Evolutionary conservation across 805 yeast species (phyloP), one percentile per base, ranked within the genome.

Genomic region (Wickerhamiella cacticola): DNA sequence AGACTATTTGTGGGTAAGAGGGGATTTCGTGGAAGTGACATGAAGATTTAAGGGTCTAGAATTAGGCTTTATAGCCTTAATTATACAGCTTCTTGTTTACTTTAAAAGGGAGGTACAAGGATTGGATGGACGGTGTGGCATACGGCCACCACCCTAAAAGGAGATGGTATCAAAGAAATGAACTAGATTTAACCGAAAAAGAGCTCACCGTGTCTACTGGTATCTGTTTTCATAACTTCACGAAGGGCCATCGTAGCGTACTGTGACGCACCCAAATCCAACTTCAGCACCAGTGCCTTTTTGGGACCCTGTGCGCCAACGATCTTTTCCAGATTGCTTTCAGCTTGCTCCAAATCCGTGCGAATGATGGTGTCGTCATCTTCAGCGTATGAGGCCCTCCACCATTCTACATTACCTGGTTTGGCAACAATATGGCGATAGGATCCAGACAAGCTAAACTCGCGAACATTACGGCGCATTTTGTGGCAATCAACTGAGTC

Each of bases 191-290:
- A 23, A 13, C 46, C 47, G 24, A 35, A 55, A 26, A 49, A 57
- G 13, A 56, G 48, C 13, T 48, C 52, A 5, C 61, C 61, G 26
- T 56, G 52, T 2, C 61, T 50, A 33, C 54, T 46, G 5, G 60
- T 57, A 5, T 57, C 61, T 16, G 45, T 44, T 61, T 79, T 82
- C 83, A 88, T 78, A 45, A 85, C 75, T 63, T 92, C 97, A 60
- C 98, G 75, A 45, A 92, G 66, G 1, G 95, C 95, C 98, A 92
- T 94, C 0, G 99, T 92, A 1, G 99, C 99, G 63, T 92, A 92
- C 5, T 94, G 80, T 29, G 96, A 82, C 2, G 83, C 79, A 3
- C 87, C 89, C 50, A 92, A 69, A 58, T 78, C 81, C 72, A 92
- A 71, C 55, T 74, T 79, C 50, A 94, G 62, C 4, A 92, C 71